Base-by-base conservation (phyloP, 1,284 basidiomycete genomes). In the Ceratobasidium sp. region DNA sequence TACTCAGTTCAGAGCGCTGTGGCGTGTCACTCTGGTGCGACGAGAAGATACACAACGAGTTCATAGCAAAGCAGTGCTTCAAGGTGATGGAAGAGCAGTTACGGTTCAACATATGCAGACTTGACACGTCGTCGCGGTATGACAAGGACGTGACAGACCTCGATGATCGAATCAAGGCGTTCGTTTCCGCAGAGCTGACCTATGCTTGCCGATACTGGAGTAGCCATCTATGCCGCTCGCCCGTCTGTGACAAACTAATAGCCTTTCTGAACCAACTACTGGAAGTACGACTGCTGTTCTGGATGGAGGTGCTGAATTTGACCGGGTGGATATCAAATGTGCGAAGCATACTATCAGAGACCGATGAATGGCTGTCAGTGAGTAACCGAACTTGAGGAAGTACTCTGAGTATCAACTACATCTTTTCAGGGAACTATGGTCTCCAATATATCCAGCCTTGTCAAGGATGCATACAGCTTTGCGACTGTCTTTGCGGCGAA, bases 201-300 rank as follows among this genome's bases (percentile, higher is more conserved):
- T 65, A 52, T 31, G 49, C 62, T 42, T 65, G 49, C 27, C 47
- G 49, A 2, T 42, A 65, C 35, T 65, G 62, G 49, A 32, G 17
- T 5, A 20, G 4, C 3, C 60, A 64, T 29, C 10, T 64, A 25
- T 10, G 17, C 4, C 34, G 12, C 6, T 34, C 34, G 27, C 1
- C 2, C 2, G 5, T 25, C 10, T n/a, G 47, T 7, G 34, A 50
- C 4, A 13, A 22, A 6, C 25, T 42, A 4, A 7, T 42, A 17
- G 2, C 31, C 20, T 12, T 20, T 8, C 25, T 49, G 5, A 5
- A 25, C 13, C 25, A 34, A 47, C 35, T 62, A 22, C 31, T 62
- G 29, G 4, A 5, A 5, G 20, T 20, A 25, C 58, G 15, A 25
- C 29, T 31, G 3, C 15, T 62, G 43, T 50, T 58, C n/a, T 49